phyloP scores from a whole-genome alignment of 768 basidiomycete species.

The Agaricus subrufescens region DNA sequence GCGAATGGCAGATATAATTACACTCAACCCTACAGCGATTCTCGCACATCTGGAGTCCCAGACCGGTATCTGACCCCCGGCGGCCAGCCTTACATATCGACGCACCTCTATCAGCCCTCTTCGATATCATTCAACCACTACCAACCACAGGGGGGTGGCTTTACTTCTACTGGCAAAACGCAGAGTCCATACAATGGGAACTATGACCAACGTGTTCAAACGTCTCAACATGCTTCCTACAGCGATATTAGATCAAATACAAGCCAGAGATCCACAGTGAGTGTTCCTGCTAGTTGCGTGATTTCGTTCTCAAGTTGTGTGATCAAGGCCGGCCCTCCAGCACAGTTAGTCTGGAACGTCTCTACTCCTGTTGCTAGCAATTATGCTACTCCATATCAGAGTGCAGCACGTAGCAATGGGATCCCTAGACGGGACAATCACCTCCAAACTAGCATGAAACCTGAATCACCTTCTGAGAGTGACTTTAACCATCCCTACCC shows the following conservation, averaged over 20 bases:
- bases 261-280: conserved; percentile 5
- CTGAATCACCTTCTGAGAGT: conserved; percentile 3
- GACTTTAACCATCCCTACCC: conserved; percentile 19
- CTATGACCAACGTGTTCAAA: conserved; percentile 19
- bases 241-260: conserved; percentile 6
- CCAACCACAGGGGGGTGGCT: conserved; percentile 38
- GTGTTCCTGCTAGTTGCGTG: neutral
- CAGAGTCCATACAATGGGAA: conserved; percentile 17
- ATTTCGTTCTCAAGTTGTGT: neutral
- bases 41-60: neutral
- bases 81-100: conserved; percentile 2
- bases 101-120: conserved; percentile 6
- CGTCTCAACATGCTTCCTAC: conserved; percentile 5
- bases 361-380: conserved; percentile 16
- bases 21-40: neutral
- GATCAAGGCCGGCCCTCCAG: conserved; percentile 7
- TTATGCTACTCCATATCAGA: conserved; percentile 11
- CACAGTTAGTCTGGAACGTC: conserved; percentile 20
- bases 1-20: conserved; percentile 6
- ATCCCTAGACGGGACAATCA: conserved; percentile 4
- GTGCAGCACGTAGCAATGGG: neutral
- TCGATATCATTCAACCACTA: conserved; percentile 43
- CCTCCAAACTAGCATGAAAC: neutral
- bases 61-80: neutral
- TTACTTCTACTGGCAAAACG: conserved; percentile 19